Base-by-base conservation (phyloP, 1,284 basidiomycete genomes). In the Porogramme epimiltina region DNA sequence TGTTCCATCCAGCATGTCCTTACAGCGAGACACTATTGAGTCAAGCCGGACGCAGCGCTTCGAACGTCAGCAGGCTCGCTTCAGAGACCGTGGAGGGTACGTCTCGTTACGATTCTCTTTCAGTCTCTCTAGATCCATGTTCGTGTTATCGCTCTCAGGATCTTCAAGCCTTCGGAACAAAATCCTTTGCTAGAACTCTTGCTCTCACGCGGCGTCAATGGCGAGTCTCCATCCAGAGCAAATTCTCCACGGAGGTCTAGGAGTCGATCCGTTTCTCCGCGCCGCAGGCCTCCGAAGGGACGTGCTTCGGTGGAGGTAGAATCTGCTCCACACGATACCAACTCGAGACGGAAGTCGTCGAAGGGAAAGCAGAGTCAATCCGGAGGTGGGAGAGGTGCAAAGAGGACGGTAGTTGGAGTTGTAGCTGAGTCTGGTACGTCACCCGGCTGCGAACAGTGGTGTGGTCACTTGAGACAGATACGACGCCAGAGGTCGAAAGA, bases 51-150 rank as follows among this genome's bases (percentile, higher is more conserved):
- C 76, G 0, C 69, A 81, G 42, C 77, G 84, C 38, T 61, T 78
- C 13, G 73, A 82, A 56, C 75, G 81, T 34, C 81, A 79, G 51
- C 80, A 85, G 58, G 73, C 81, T 36, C 73, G 84, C 25, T 81
- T 83, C 62, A 74, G 84, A 41, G 80, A 84, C 65, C 76, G 84
- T 45, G 84, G 84, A 55, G 84, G 83, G 84, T 85, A 37, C 55
- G 79, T 72, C 9, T n/a, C n/a, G n/a, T n/a, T n/a, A 31, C 8
- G 34, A 23, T 42, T 28, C 23, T 19, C n/a, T 39, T 38, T 34
- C 36, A 38, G 22, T n/a, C 6, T 16, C 16, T 15, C 37, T 33
- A 31, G 28, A 37, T 15, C 16, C 15, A 22, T 8, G n/a, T 16
- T 16, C 38, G 13, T 28, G 15, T 33, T 36, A 25, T n/a, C 26